A percentile compares a stretch with the other conserved stretches of the same genome.
Evolutionary conservation across 495 filamentous ascomycete species (phyloP).

Genomic region (Cercophora sp.): DNA sequence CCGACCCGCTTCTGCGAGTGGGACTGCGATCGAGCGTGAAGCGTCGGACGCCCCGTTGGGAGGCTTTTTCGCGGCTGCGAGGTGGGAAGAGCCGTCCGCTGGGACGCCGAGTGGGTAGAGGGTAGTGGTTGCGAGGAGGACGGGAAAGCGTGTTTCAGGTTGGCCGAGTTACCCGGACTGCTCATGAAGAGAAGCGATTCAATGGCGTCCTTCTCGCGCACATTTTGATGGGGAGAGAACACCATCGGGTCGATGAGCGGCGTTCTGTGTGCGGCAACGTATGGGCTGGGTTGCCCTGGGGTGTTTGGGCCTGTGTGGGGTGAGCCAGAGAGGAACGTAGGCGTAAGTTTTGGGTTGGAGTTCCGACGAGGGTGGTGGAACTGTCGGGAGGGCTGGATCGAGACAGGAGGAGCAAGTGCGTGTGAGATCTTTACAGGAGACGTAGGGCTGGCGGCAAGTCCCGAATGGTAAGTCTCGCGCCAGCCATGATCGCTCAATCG

Average conservation of each 20-base stretch:
- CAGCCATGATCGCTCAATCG: conserved; percentile 14
- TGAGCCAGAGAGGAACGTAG: conserved; percentile 32
- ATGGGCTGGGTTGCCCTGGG: conserved; percentile 37
- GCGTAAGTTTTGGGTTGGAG: conserved; percentile 34
- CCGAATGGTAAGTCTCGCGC: conserved; percentile 15
- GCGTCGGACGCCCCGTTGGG: conserved; percentile 38
- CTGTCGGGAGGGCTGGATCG: conserved; percentile 31
- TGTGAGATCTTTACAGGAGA: conserved; percentile 26
- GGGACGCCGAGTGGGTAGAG: conserved; percentile 13
- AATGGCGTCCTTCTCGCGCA: conserved; percentile 80
- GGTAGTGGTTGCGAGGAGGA: conserved; percentile 32
- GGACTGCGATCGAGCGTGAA: conserved; percentile 30
- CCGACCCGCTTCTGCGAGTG: conserved; percentile 40
- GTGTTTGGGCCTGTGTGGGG: conserved; percentile 34
- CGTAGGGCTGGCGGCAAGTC: conserved; percentile 20
- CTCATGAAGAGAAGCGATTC: conserved; percentile 85
- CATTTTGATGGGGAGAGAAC: conserved; percentile 46
- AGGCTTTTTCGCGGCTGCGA: conserved; percentile 42
- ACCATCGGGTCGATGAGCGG: conserved; percentile 60
- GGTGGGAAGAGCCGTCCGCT: conserved; percentile 39
- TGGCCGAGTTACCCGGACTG: conserved; percentile 70
- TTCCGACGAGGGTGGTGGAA: conserved; percentile 32
- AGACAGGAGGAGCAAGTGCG: conserved; percentile 34
- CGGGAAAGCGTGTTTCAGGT: conserved; percentile 49
- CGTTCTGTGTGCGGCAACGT: conserved; percentile 38